phyloP scores from a whole-genome alignment of 345 rosid genomes.

The Eucalyptus erythrocorys region DNA sequence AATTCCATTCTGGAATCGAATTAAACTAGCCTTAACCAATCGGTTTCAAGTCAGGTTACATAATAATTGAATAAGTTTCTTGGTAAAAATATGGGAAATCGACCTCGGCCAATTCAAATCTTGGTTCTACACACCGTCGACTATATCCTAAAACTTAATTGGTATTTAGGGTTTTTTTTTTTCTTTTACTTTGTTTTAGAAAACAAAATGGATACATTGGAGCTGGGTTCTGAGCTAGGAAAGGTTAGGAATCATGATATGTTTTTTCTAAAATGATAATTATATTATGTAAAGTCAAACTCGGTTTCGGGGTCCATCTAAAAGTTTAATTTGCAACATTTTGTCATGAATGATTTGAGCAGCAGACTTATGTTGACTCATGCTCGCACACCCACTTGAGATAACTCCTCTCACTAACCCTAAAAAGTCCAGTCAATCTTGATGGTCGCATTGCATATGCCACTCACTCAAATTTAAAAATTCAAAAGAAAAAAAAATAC shows the following conservation, averaged over 20 bases:
- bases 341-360: neutral
- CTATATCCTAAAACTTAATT: neutral
- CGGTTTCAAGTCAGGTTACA: accelerated
- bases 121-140: neutral
- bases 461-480: neutral
- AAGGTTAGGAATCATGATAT: neutral
- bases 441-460: neutral
- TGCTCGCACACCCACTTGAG: neutral
- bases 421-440: neutral
- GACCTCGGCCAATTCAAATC: neutral
- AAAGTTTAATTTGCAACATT: neutral
- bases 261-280: neutral
- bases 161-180: neutral
- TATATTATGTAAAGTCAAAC: neutral
- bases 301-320: neutral
- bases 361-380: neutral
- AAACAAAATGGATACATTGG: neutral
- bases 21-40: accelerated
- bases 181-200: neutral
- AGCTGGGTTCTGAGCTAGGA: neutral
- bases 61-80: accelerated
- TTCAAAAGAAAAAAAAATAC: no score
- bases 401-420: neutral
- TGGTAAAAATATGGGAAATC: neutral
- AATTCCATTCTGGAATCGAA: neutral